A percentile compares a stretch with the other conserved stretches of the same genome.
These are phyloP conservation scores for Fomitopsis schrenkii DNA, from an alignment of 1,284 basidiomycete species.

Conservation along the genomic window DNA sequence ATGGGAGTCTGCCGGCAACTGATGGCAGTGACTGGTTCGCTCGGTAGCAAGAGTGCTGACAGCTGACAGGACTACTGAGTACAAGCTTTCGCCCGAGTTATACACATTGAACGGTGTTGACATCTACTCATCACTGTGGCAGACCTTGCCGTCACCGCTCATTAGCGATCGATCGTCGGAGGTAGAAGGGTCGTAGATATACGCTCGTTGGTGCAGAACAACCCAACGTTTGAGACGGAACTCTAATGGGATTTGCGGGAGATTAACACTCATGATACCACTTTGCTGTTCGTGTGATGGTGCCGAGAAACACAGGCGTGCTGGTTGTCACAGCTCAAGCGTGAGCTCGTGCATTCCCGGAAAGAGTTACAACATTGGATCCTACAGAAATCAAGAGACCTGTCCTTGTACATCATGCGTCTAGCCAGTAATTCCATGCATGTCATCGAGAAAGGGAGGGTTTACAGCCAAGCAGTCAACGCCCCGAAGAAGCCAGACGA, in stretches of 20 bases:
- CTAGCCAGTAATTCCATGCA: background rate
- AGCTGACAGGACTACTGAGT: background rate
- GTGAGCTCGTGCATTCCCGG: background rate
- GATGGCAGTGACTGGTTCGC: background rate
- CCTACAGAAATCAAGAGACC: background rate
- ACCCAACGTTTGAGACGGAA: too few species aligned
- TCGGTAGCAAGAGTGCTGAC: background rate
- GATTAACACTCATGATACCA: too few species aligned
- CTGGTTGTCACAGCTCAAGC: background rate
- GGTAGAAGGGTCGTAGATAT: too few species aligned
- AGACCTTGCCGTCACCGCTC: background rate
- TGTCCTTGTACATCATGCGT: background rate
- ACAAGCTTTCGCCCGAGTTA: background rate
- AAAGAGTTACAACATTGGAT: background rate
- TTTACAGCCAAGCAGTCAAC: background rate
- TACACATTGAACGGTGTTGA: background rate
- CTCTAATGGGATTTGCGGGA: too few species aligned
- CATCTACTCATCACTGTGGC: background rate
- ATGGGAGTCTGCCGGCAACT: background rate
- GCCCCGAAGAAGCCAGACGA: background rate
- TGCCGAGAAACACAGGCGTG: background rate
- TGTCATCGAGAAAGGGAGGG: background rate
- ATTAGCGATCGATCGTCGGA: background rate
- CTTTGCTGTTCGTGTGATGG: too few species aligned
- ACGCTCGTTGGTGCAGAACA: too few species aligned